Base-by-base conservation (phyloP, 2,329 filamentous ascomycete genomes). In the Macrophomina tecta region DNA sequence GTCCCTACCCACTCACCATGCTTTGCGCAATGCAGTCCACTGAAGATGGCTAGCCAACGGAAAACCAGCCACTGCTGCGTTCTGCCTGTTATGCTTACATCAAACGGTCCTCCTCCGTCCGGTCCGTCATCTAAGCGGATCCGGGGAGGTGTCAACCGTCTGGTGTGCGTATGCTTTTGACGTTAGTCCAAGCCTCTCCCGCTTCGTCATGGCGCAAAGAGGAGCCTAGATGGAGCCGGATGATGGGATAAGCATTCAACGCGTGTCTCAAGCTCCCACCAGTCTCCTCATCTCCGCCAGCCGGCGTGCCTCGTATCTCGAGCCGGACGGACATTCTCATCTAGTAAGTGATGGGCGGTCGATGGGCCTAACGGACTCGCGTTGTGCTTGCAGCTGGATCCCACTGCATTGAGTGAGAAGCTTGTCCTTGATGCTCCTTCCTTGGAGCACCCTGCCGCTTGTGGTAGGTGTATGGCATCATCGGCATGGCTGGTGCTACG, bases 291-390 rank as follows among this genome's bases (percentile, higher is more conserved):
- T 30, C 8, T 42, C 53, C 18, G 36, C n/a, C 36, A 7, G 34
- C 16, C 40, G 38, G 38, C 40, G 30, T 23, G 8, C 42, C 56
- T 61, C 58, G 58, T 62, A 62, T 62, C 58, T 62, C 40, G 3
- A n/a, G 8, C 42, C 58, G 42, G 18, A 28, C 58, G 58, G 58
- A 49, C n/a, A 62, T 23, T 49, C 58, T 62, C 45, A 36, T 62
- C 58, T 23, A 40, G 58, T 62, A 49, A 62, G 58, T 62, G 58
- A 62, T 62, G 30, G 45, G 58, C 58, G 45, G 42, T 23, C 32
- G 32, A 55, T 18, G 49, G 23, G 52, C 5, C 52, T 55, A 55
- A 38, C 52, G 52, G 18, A 16, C 55, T 23, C 16, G 53, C 42
- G 6, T 5, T 14, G 23, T n/a, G 38, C 55, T 45, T 45, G 56